Base-by-base conservation (phyloP, 2,329 filamentous ascomycete species). In the Aspergillus ochraceus region DNA sequence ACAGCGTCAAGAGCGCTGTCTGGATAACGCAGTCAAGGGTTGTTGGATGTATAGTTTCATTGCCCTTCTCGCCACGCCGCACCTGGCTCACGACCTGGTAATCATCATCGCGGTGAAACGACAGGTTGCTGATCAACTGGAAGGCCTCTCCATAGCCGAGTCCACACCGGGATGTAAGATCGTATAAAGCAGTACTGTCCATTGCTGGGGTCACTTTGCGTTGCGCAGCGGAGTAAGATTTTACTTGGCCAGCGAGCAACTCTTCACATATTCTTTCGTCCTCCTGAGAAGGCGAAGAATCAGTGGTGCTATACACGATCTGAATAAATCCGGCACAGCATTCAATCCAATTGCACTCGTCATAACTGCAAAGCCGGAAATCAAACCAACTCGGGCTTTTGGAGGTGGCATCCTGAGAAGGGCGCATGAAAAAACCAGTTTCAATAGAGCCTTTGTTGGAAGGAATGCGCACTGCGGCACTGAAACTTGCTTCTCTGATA, bases 31-130 rank as follows among this genome's bases (percentile, higher is more conserved):
- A 51, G 54, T 64, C 61, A 2, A 62, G 47, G 0, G 60, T 55
- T 8, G 61, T 60, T 11, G 61, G 61, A 17, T 64, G 61, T 19
- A 64, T 62, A 2, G 51, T 58, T 17, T 64, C 60, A 5, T 30
- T 24, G 3, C 46, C 46, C 11, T 47, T 19, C 17, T 47, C 22
- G 3, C 32, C 32, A 14, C 32, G 32, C 4, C 32, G 32, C 2
- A 36, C 12, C 12, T 36, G 32, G 14, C 36, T 8, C 5, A 42
- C 12, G 6, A n/a, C 36, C 12, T n/a, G 4, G 14, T 17, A 17
- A 17, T 42, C 36, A 17, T 17, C 17, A 6, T 17, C 36, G 14
- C 14, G 14, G 17, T 42, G 36, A n/a, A 17, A 22, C 19, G 46
- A 49, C 19, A 22, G 17, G 24, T 24, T 24, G 10, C 19, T 22